Evolutionary conservation across 495 filamentous ascomycete genomes (phyloP).

Genomic region (Penicillium pancosmium): DNA sequence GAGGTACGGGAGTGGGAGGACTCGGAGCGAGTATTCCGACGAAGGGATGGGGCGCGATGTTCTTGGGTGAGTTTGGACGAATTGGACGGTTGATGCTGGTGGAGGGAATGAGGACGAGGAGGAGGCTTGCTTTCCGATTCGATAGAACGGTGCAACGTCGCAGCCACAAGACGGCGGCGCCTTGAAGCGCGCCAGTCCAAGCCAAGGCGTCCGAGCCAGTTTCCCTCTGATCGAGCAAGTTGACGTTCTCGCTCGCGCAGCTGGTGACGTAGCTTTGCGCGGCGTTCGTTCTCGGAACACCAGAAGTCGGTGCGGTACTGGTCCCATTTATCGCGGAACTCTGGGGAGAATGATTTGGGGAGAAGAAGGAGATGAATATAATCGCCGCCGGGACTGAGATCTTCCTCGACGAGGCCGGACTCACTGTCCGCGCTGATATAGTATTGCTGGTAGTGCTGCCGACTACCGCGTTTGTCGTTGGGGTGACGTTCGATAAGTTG

Average conservation of each 20-base stretch:
- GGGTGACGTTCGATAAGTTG: slow-evolving; percentile 62
- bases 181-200: slow-evolving; percentile 65
- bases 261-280: slow-evolving; percentile 69
- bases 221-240: slow-evolving; percentile 65
- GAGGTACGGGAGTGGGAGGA: slow-evolving; percentile 49
- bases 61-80: slow-evolving; percentile 41
- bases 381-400: slow-evolving; percentile 85
- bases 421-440: slow-evolving; percentile 58
- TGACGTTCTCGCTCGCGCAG: slow-evolving; percentile 65
- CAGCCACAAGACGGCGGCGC: slow-evolving; percentile 38
- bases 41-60: slow-evolving; percentile 31
- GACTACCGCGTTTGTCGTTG: slow-evolving; percentile 46
- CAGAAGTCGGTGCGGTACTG: slow-evolving; percentile 90
- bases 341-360: slow-evolving; percentile 91
- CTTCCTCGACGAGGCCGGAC: slow-evolving; percentile 63
- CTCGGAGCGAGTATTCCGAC: slow-evolving; percentile 45
- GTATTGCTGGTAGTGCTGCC: slow-evolving; percentile 43
- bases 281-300: slow-evolving; percentile 93
- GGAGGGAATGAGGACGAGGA: slow-evolving; percentile 33
- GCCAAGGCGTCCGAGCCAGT: slow-evolving; percentile 76
- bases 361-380: slow-evolving; percentile 87
- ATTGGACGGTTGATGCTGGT: slow-evolving; percentile 37
- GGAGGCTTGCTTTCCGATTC: slow-evolving; percentile 27
- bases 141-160: slow-evolving; percentile 29
- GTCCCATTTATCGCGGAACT: slow-evolving; percentile 98